A percentile compares a stretch with the other conserved stretches of the same genome.
Evolutionary conservation across 768 basidiomycete genomes (phyloP).

Genomic region (Leccinellum luteum): DNA sequence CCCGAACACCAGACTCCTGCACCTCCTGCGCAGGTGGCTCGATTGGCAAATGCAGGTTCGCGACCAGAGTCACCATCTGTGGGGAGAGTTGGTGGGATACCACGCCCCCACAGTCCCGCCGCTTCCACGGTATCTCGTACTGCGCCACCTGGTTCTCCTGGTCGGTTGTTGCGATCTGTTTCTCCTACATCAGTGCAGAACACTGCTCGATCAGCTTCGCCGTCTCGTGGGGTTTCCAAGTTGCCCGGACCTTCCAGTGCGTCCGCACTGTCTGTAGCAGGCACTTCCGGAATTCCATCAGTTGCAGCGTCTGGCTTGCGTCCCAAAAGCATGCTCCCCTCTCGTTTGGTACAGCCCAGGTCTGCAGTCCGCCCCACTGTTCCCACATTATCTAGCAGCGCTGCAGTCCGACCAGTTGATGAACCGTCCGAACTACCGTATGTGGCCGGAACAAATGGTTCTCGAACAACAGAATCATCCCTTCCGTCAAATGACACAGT

Average conservation of each 20-base stretch:
- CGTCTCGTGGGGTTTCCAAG: conserved; percentile 41
- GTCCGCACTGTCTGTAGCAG: conserved; percentile 8
- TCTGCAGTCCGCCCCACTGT: conserved; percentile 35
- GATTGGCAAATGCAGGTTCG: conserved; percentile 42
- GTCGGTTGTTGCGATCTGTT: conserved; percentile 30
- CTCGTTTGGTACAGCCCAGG: conserved; percentile 68
- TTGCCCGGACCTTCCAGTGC: conserved; percentile 35
- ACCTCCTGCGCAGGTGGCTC: conserved; percentile 50
- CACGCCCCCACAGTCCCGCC: conserved; percentile 50
- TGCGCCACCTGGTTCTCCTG: conserved; percentile 43
- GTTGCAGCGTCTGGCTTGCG: conserved; percentile 43
- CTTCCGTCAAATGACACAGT: conserved; percentile 23
- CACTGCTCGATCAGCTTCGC: conserved; percentile 48
- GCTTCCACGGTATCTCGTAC: conserved; percentile 38
- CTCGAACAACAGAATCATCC: conserved; percentile 8
- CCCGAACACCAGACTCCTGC: conserved; percentile 40
- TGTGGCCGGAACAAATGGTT: conserved; percentile 18
- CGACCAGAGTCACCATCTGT: conserved; percentile 51
- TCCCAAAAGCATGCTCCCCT: conserved; percentile 71
- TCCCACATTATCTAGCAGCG: conserved; percentile 21
- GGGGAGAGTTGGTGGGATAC: conserved; percentile 42
- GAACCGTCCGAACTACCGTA: conserved; percentile 34
- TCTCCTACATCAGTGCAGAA: conserved; percentile 39
- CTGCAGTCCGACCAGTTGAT: conserved; percentile 20
- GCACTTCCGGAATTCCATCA: conserved; percentile 28